Base-by-base conservation (phyloP, 2,329 filamentous ascomycete species). In the Plenodomus lindquistii region DNA sequence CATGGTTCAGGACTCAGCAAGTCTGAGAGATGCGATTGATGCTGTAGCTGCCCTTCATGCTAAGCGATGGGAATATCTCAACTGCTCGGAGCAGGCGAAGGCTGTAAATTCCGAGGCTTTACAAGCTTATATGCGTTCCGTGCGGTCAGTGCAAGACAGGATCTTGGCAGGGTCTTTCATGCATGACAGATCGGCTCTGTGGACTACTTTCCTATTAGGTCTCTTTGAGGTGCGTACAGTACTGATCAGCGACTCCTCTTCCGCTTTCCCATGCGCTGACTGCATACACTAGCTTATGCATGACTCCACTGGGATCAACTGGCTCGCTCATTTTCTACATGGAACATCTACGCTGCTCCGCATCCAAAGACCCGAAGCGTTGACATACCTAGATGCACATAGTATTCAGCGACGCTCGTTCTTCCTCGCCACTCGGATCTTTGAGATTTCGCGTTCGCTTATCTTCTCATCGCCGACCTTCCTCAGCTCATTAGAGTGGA, bases 301-400 rank as follows among this genome's bases (percentile, higher is more conserved):
- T 13, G 63, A 67, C 31, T 52, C 49, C 2, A 60, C 59, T 11
- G 64, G 64, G 18, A 50, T 39, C 2, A 62, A 62, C 18, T 67
- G 64, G 64, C 54, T 66, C 1, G 56, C 59, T 3, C 64, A 66
- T 24, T 67, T 67, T 35, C 36, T 66, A 11, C 57, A 65, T 24
- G 63, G 64, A 15, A 66, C 64, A 37, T 65, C 57, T 37, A 52
- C 58, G 13, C 58, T 67, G 19, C 48, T 67, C 4, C 56, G 57
- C 11, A 42, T 66, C 18, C 62, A 62, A 36, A 39, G 48, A 3
- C 63, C 60, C 3, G 37, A 27, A 3, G 44, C 44, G 18, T 43
- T 67, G 8, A 29, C 24, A 11, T 38, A 15, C 20, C 9, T 36
- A 22, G 50, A 37, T 15, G 11, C 16, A 9, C 24, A 46, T 1